These are phyloP conservation scores for Neofusicoccum sp. DNA, from an alignment of 2,329 filamentous ascomycete genomes.

Conservation along the genomic window DNA sequence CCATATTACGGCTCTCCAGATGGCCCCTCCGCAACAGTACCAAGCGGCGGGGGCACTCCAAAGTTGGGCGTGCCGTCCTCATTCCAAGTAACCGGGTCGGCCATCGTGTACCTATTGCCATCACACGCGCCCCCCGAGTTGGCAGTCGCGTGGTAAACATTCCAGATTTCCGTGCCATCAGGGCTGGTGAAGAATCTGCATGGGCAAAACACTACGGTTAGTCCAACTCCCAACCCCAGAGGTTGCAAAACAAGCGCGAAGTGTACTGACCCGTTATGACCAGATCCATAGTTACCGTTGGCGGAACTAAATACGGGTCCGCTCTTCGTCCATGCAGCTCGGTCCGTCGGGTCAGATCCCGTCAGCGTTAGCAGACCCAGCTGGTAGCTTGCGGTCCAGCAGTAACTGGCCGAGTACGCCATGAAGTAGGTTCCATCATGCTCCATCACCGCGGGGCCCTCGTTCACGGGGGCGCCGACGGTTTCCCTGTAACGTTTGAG, in stretches of 20 bases:
- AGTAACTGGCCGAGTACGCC: constrained; percentile 59
- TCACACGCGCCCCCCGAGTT: constrained; percentile 56
- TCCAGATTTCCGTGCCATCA: constrained; percentile 58
- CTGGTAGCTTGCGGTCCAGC: constrained; percentile 59
- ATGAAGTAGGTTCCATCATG: constrained; percentile 55
- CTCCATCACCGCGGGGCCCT: constrained; percentile 58
- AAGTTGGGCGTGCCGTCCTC: constrained; percentile 57
- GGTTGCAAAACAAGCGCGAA: too few relatives aligned
- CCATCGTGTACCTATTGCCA: constrained; percentile 57
- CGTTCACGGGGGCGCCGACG: constrained; percentile 55
- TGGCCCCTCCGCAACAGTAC: constrained; percentile 36
- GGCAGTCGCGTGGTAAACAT: constrained; percentile 59
- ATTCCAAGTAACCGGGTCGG: constrained; percentile 54
- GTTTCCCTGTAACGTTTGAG: constrained; percentile 39
- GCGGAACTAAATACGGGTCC: constrained; percentile 56
- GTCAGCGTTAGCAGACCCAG: constrained; percentile 59
- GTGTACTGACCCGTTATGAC: constrained; percentile 50
- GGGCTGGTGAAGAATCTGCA: constrained; percentile 59
- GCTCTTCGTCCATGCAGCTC: constrained; percentile 55
- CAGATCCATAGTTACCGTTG: constrained; percentile 62
- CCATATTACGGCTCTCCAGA: constrained; percentile 32
- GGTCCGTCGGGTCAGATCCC: constrained; percentile 48
- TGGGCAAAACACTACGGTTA: background rate
- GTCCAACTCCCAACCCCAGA: too few relatives aligned
- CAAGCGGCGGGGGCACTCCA: constrained; percentile 40